Conservation (phyloP, 768 basidiomycete genomes). For the Scleroderma bovista region DNA sequence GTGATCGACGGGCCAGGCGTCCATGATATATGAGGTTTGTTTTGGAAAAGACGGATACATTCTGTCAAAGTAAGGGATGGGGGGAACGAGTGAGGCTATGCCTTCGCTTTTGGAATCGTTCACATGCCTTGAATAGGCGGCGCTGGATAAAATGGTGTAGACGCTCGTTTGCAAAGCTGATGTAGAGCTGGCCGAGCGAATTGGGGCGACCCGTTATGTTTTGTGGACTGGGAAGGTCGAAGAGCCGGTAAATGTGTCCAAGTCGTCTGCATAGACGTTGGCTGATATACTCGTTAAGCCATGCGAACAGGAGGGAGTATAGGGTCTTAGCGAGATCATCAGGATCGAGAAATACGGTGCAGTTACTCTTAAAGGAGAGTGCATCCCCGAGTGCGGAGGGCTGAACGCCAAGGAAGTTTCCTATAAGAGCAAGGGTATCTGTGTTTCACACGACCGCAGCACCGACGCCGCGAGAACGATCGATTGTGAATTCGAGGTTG, state of each 20-base stretch:
- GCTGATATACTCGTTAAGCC: constrained; percentile 96
- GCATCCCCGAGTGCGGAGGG: constrained; percentile 67
- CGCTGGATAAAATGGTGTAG: constrained; percentile 80
- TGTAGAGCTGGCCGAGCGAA: constrained; percentile 91
- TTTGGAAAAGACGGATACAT: constrained; percentile 80
- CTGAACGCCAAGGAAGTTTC: constrained; percentile 87
- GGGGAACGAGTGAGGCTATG: constrained; percentile 62
- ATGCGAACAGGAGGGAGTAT: constrained; percentile 91
- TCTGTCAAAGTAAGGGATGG: constrained; percentile 88
- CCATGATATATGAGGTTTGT: constrained; percentile 91
- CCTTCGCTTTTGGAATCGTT: constrained; percentile 83
- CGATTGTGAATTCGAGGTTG: constrained; percentile 87
- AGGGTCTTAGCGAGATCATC: constrained; percentile 93
- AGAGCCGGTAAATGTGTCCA: constrained; percentile 87
- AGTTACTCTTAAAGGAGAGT: constrained; percentile 91
- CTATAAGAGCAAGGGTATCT: constrained; percentile 75
- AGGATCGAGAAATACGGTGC: constrained; percentile 91
- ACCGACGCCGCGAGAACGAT: constrained; percentile 80
- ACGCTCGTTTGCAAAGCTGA: constrained; percentile 95
- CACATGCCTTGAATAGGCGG: constrained; percentile 67
- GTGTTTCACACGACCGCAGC: constrained; percentile 87
- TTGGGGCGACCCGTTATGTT: constrained; percentile 85
- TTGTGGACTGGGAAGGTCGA: constrained; percentile 92
- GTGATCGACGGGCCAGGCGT: constrained; percentile 81
- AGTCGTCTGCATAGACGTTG: constrained; percentile 94